Base-by-base conservation (phyloP, 306 rosid species). In the Astragalus membranaceus region DNA sequence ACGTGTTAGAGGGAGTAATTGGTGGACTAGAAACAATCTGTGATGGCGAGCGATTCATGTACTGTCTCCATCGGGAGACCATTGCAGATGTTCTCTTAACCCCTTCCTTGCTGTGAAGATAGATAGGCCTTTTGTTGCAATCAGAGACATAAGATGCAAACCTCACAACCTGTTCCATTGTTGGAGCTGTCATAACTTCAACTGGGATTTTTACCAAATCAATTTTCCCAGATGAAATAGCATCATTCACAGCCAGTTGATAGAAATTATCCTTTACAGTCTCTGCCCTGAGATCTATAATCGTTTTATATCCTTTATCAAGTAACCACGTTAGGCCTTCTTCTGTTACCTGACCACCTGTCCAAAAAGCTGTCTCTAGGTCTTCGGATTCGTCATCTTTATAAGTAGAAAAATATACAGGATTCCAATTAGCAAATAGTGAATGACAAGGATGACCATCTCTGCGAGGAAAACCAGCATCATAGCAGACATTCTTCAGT, bases 61-160 rank as follows among this genome's bases (percentile, higher is more conserved):
- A 85, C 74, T 88, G 95, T 81, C 84, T 88, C 99, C 99, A 94
- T 73, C 99, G 83, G 63, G 99, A 91, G 75, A 94, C 85, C 99
- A 94, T 91, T 78, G 96, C 92, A 65, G 95, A 91, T 70, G 95
- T 75, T 85, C 99, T 87, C 92, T 70, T 63, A 55, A 80, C 75
- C 55, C 99, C 99, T 83, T 94, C 99, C 79, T 81, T 88, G 81
- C 99, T 91, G 77, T 94, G 97, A 78, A 94, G 95, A 87, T 91
- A 94, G 66, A 94, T 75, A 35, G 89, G 95, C 69, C 79, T 81
- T 77, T 84, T 91, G 81, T 87, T 77, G 75, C 65, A 13, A 79
- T 94, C 91, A 14, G 91, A 84, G 74, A 87, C 92, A 82, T 84
- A 89, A 33, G 85, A 78, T 57, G 95, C 92, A 77, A 94, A 86